Percentiles rank a stretch among this genome's conserved stretches.
phyloP scores from a whole-genome alignment of 495 filamentous ascomycete species.

The Lasiosphaeriaceae sp. region DNA sequence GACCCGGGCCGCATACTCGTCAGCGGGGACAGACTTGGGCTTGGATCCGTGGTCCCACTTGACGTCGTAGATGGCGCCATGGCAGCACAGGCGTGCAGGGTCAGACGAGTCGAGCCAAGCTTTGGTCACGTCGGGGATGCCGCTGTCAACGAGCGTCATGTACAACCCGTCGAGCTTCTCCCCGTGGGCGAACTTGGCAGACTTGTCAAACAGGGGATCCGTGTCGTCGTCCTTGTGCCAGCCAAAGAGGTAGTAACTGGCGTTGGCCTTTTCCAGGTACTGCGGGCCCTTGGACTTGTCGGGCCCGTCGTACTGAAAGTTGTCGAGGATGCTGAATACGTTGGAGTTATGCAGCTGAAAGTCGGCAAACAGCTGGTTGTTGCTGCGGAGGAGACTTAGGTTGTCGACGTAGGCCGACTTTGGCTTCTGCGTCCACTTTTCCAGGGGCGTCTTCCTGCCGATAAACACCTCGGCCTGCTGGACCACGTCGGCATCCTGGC shows the following conservation, averaged over 20 bases:
- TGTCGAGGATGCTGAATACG: constrained; percentile 50
- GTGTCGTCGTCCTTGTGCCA: constrained; percentile 39
- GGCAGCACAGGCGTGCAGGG: constrained; percentile 21
- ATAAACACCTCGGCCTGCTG: constrained; percentile 52
- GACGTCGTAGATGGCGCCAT: constrained; percentile 47
- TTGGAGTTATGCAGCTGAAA: constrained; percentile 46
- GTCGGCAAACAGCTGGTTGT: constrained; percentile 51
- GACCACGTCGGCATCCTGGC: constrained; percentile 17
- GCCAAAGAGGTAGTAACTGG: constrained; percentile 49
- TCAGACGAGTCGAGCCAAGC: constrained; percentile 1
- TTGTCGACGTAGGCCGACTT: constrained; percentile 4
- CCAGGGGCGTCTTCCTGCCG: constrained; percentile 28
- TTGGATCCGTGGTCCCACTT: constrained; percentile 26
- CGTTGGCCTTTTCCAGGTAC: constrained; percentile 29
- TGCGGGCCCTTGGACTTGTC: neutral
- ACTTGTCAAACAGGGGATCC: constrained; percentile 16
- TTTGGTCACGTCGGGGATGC: neutral
- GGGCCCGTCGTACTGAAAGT: constrained; percentile 33
- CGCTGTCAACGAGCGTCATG: neutral
- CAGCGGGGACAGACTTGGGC: constrained; percentile 30
- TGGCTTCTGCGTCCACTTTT: constrained; percentile 19
- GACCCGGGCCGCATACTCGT: constrained; percentile 4
- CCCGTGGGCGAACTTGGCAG: neutral
- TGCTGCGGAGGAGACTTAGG: constrained; percentile 33
- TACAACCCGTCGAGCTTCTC: neutral